phyloP scores from a whole-genome alignment of 78 protist species.

The Corallochytrium limacisporum region DNA sequence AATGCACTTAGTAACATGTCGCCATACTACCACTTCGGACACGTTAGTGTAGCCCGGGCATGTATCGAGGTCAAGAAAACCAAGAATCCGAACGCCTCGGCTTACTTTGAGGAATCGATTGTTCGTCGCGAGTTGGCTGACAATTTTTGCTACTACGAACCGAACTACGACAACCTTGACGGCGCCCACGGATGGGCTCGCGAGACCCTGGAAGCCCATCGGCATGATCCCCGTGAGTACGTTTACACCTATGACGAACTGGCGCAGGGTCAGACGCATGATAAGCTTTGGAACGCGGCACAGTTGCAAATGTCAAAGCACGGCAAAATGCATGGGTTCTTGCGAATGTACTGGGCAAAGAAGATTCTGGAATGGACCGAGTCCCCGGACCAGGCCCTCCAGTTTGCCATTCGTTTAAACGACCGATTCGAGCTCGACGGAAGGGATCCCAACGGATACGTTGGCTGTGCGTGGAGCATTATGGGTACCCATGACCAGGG shows the following conservation, averaged over 20 bases:
- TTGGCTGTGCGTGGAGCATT: constrained; percentile 22
- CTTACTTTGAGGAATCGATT: constrained; percentile 28
- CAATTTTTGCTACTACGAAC: constrained; percentile 42
- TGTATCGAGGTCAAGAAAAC: background rate
- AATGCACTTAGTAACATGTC: constrained; percentile 1
- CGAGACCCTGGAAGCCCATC: constrained; percentile 26
- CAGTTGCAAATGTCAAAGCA: constrained; percentile 33
- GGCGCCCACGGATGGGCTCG: constrained; percentile 42
- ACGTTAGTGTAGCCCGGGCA: background rate
- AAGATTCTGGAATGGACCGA: constrained; percentile 54
- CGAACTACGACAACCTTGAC: constrained; percentile 19
- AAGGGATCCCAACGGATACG: constrained; percentile 55
- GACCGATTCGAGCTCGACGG: constrained; percentile 40
- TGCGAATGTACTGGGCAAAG: constrained; percentile 56
- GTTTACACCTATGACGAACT: constrained; percentile 25
- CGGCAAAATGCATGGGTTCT: constrained; percentile 43
- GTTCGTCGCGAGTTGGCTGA: constrained; percentile 53
- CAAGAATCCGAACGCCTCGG: background rate
- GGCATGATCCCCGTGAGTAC: constrained; percentile 10
- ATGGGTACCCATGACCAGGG: background rate
- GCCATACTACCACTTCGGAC: constrained; percentile 40
- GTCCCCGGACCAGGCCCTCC: constrained; percentile 32
- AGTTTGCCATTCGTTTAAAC: constrained; percentile 15
- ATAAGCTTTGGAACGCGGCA: constrained; percentile 65
- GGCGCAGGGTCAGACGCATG: constrained; percentile 34